Base-by-base conservation (phyloP, 805 yeast genomes). In the Grigorovia transvaalensis region DNA sequence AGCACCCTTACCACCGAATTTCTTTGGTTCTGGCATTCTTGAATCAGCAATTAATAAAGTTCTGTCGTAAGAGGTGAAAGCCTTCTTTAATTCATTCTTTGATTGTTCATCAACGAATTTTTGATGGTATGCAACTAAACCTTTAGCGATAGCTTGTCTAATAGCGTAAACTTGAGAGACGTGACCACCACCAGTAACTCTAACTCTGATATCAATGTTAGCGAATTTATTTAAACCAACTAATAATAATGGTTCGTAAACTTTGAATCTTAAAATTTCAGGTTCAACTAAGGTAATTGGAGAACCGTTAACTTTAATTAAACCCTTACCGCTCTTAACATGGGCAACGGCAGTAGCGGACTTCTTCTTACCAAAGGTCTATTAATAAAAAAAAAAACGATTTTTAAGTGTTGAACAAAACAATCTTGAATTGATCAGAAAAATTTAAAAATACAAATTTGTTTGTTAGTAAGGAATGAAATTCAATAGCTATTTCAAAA, bases 1-100 rank as follows among this genome's bases (percentile, higher is more conserved):
- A 81, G 99, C 99, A 88, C 99, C 99, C 79, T 95, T 96, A 84
- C 99, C 99, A 84, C 99, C 99, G 83, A 93, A 93, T 84, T 93
- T 93, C 97, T 93, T 93, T 85, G 99, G 99, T 84, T 93, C 99
- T 85, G 90, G 85, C 85, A 96, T 91, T 87, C 99, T 89, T 70
- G 97, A 81, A 78, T 93, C 99, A 71, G 99, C 98, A 77, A 93
- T 93, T 80, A 93, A 85, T 76, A 93, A 85, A 76, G 98, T 88
- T 84, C 96, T 90, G 91, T 93, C 99, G 85, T 90, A 95, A 71
- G 96, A 73, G 64, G 91, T 82, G 80, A 90, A 88, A 70, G 95
- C 85, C 82, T 89, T 90, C 95, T 93, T 93, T 76, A 93, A 85
- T 81, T 91, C 98, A 81, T 91, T 91, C 88, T 93, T 93, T 70